Base-by-base conservation (phyloP, 495 filamentous ascomycete genomes). In the Daldinia vernicosa region DNA sequence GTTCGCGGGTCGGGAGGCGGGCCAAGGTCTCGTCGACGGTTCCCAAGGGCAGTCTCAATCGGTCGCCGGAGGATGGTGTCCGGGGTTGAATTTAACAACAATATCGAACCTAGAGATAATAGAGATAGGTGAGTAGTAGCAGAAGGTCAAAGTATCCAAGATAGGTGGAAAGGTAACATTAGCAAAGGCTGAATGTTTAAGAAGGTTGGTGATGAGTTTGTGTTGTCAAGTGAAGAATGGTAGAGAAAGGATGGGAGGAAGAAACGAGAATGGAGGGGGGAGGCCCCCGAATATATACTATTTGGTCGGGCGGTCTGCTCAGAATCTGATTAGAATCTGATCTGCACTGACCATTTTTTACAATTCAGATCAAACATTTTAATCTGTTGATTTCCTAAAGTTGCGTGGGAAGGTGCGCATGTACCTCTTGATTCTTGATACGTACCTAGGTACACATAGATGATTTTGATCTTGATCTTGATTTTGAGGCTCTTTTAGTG, bases 401-500 rank as follows among this genome's bases (percentile, higher is more conserved):
- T 22, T 47, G 12, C 5, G 33, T 35, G 4, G 19, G 9, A 4
- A 47, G n/a, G 40, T 45, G 9, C 43, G 19, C 22, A 24, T 22
- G 17, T 47, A 47, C 17, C 17, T 47, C 7, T 9, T 47, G 19
- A 47, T 47, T 47, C 40, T 45, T 17, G 1, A 6, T 40, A 40
- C n/a, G 2, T n/a, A n/a, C n/a, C n/a, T n/a, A n/a, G n/a, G n/a
- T n/a, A n/a, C n/a, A n/a, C n/a, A n/a, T 19, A n/a, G 39, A 43
- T 43, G n/a, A 8, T 12, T 40, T 47, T 55, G 47, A 60, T 55
- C 26, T 43, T 47, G 64, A 39, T 61, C 26, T 39, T 47, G 43
- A 59, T 39, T 43, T 66, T 70, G 62, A 61, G 61, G 62, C 68
- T 70, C 62, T 66, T 27, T 33, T 30, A 61, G 68, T 56, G 67